These are phyloP conservation scores for Saccharomycopsis babjevae DNA, from an alignment of 805 yeast species.

Conservation along the genomic window DNA sequence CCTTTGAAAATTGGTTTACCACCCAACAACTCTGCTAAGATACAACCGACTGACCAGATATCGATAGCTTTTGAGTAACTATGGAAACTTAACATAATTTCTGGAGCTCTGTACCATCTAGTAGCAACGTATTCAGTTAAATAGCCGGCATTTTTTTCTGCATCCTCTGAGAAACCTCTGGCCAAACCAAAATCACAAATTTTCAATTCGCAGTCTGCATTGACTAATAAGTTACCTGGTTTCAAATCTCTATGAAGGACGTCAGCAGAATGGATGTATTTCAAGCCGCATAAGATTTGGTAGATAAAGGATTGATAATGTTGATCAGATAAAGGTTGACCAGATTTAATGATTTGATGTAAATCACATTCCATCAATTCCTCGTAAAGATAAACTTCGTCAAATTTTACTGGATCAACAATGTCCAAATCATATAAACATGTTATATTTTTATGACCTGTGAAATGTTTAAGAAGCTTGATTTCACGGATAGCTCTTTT, in stretches of 20 bases:
- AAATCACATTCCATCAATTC: slow-evolving; percentile 98
- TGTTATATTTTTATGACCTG: slow-evolving; percentile 95
- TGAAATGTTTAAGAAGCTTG: slow-evolving; percentile 80
- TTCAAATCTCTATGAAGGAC: slow-evolving; percentile 88
- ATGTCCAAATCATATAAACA: slow-evolving; percentile 92
- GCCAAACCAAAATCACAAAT: slow-evolving; percentile 96
- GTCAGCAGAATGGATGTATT: slow-evolving; percentile 84
- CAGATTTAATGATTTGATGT: slow-evolving; percentile 93
- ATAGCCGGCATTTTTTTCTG: slow-evolving; percentile 28
- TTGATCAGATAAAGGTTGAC: slow-evolving; percentile 87
- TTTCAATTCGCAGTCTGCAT: slow-evolving; percentile 63
- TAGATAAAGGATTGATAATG: slow-evolving; percentile 91
- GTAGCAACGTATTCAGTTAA: slow-evolving; percentile 90
- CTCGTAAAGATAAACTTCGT: slow-evolving; percentile 88
- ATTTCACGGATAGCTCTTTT: slow-evolving; percentile 87
- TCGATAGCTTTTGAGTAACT: slow-evolving; percentile 95
- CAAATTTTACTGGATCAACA: slow-evolving; percentile 67
- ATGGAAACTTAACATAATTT: slow-evolving; percentile 89
- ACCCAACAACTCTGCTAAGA: slow-evolving; percentile 85
- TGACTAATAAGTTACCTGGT: slow-evolving; percentile 80
- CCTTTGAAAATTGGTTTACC: slow-evolving; percentile 91
- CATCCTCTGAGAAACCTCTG: slow-evolving; percentile 47
- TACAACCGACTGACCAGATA: slow-evolving; percentile 97
- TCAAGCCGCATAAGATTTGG: slow-evolving; percentile 78
- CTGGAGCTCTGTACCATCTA: slow-evolving; percentile 98